Evolutionary conservation across 164 flowering plant genomes (phyloP), one percentile per base, ranked within the genome.

Genomic region (Kingdonia uniflora): DNA sequence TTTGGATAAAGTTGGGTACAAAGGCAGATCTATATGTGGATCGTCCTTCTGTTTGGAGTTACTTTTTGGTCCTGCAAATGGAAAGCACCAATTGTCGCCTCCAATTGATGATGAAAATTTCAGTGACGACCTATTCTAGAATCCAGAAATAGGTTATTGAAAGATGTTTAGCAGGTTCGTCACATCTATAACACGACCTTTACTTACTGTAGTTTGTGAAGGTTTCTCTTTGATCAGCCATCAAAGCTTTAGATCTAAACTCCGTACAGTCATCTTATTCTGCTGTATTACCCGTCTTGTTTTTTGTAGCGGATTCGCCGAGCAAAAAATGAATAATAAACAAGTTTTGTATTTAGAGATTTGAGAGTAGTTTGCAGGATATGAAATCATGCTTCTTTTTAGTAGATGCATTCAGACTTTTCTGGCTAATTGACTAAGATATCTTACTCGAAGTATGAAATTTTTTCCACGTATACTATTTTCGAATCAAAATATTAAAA

Each of bases 1-100:
- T 55, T 67, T 87, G 71, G 96, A 87, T 61, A 85, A 87, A 74
- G 68, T 85, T 11, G 88, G 96, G 58, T 55, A 38, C 42, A 72
- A 67, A 37, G 94, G 80, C 0, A 72, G 61, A 59, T 78, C 96
- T 17, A 74, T 80, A 22, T 74, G 83, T 40, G 91, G 96, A 24
- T 66, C 86, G 51, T 61, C 84, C n/a, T 87, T 87, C 69, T 73
- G 88, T 65, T 1, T 85, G 68, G 94, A 87, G 76, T 61, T 87
- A 67, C 69, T 81, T 2, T 87, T 87, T 55, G 88, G 81, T 58
- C 95, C 95, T 40, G 79, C 79, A 17, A 76, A 81, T 53, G 69
- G 70, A 15, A 61, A 53, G 19, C 2, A 21, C 23, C 56, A 63
- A 51, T 55, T 59, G 7, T 52, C 60, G 0, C 13, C 61, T 25